Base-by-base conservation (phyloP, 164 flowering plant species). In the Vitis riparia region DNA sequence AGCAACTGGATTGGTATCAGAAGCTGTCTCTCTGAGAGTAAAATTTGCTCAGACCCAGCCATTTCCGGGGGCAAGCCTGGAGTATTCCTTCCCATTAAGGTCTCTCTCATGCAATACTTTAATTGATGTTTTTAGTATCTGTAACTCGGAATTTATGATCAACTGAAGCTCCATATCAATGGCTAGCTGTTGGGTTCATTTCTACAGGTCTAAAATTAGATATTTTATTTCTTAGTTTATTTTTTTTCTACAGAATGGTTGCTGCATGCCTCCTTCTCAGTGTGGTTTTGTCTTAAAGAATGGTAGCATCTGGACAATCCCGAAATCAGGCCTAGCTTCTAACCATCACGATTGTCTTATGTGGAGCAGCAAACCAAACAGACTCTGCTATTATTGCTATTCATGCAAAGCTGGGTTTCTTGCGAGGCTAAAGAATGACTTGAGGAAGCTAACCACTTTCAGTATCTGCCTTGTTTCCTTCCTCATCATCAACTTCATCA, bases 321-420 rank as follows among this genome's bases (percentile, higher is more conserved):
- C 4, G 27, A 37, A 37, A 37, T 37, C 51, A 1, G 63, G 3
- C 3, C 12, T 27, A 3, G 11, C 69, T 9, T 59, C 30, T 9
- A 1, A 77, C 0, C 63, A 80, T 58, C 8, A 80, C 0, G 89
- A 86, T 49, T 86, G 89, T 62, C 52, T 1, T 0, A 15, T 59
- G 4, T 86, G 89, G 89, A 55, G 23, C 57, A 86, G 79, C n/a
- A 70, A 75, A n/a, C 65, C 49, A 3, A 68, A 15, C 1, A 9
- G 27, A 3, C 77, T 86, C 58, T 86, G 89, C 77, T 86, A 62
- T 76, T 61, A 73, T 70, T 86, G 89, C 77, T 55, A 72, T 3
- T 81, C 90, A 0, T 86, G 90, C 85, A 84, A 84, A 62, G 90
- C 83, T 6, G 90, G 90, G 16, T 49, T 86, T 27, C 73, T 86